Conservation (phyloP, 768 basidiomycete genomes). For the Cystobasidium tubakii region DNA sequence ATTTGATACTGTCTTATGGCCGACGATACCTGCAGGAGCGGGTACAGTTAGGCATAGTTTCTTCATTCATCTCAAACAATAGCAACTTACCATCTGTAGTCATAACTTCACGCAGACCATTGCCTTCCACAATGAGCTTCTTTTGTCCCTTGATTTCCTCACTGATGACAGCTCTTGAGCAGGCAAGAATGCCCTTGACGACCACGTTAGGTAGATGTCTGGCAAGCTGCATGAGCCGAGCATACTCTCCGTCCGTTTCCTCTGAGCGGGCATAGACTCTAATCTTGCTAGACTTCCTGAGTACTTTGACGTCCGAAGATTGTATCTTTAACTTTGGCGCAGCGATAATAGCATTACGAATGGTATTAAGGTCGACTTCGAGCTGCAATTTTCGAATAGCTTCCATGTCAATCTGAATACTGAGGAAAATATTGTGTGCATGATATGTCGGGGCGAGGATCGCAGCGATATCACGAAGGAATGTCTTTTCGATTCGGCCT, state of each 20-base stretch:
- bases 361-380: conserved; percentile 83
- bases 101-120: conserved; percentile 95
- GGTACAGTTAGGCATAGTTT: not conserved
- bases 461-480: conserved; percentile 87
- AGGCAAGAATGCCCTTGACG: conserved; percentile 83
- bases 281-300: conserved; percentile 49
- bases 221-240: conserved; percentile 70
- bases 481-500: conserved; percentile 87
- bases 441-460: conserved; percentile 95
- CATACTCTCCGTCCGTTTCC: conserved; percentile 46
- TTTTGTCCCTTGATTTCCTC: conserved; percentile 56
- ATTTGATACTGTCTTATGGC: conserved; percentile 85
- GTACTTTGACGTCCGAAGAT: conserved; percentile 56
- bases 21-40: conserved; percentile 67
- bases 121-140: conserved; percentile 81
- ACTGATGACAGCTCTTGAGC: conserved; percentile 90
- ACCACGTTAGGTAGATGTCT: conserved; percentile 75
- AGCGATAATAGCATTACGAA: conserved; percentile 82
- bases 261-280: conserved; percentile 51
- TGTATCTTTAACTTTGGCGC: conserved; percentile 88
- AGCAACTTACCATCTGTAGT: conserved; percentile 70
- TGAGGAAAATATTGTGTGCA: conserved; percentile 82
- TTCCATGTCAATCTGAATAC: conserved; percentile 80
- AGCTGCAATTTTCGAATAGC: conserved; percentile 79
- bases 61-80: not conserved